Evolutionary conservation across 257 asterid genomes (phyloP).

Genomic region (Nyctanthes arbortristis): DNA sequence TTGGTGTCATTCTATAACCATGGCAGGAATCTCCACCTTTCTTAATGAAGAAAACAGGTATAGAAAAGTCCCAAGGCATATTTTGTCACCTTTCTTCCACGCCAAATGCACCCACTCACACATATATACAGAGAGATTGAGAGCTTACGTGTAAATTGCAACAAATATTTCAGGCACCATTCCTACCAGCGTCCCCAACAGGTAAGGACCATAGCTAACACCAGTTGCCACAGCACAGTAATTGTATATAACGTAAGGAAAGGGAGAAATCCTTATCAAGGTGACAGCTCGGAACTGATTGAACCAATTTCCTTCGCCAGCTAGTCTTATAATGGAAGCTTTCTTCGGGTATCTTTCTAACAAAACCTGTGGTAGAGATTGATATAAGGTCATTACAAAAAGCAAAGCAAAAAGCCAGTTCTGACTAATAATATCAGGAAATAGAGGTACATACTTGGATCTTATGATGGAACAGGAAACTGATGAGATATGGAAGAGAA

Average conservation of each 20-base stretch:
- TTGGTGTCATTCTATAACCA: too few species aligned
- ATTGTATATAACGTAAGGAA: slow-evolving; percentile 74
- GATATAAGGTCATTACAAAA: not conserved
- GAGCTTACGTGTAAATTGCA: slow-evolving; percentile 88
- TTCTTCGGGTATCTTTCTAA: slow-evolving; percentile 78
- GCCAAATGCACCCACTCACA: too few species aligned
- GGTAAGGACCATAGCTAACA: slow-evolving; percentile 75
- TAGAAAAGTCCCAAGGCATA: not conserved
- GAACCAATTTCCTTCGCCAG: slow-evolving; percentile 87
- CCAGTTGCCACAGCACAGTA: slow-evolving; percentile 91
- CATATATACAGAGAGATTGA: not conserved
- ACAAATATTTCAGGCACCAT: slow-evolving; percentile 86
- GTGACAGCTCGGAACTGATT: slow-evolving; percentile 87
- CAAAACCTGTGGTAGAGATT: slow-evolving; percentile 52
- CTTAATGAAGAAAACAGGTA: not conserved
- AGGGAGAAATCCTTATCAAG: slow-evolving; percentile 86
- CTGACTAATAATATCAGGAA: not conserved
- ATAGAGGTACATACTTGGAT: slow-evolving; percentile 59
- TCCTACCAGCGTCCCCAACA: slow-evolving; percentile 77
- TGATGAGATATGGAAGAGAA: slow-evolving; percentile 80
- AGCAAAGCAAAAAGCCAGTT: slow-evolving; percentile 9
- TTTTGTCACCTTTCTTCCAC: not conserved
- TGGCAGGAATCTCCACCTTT: too few species aligned
- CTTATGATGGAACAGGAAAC: slow-evolving; percentile 71
- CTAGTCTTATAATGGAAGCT: slow-evolving; percentile 82